Conservation (phyloP, 306 rosid genomes). For the Prunus campanulata region DNA sequence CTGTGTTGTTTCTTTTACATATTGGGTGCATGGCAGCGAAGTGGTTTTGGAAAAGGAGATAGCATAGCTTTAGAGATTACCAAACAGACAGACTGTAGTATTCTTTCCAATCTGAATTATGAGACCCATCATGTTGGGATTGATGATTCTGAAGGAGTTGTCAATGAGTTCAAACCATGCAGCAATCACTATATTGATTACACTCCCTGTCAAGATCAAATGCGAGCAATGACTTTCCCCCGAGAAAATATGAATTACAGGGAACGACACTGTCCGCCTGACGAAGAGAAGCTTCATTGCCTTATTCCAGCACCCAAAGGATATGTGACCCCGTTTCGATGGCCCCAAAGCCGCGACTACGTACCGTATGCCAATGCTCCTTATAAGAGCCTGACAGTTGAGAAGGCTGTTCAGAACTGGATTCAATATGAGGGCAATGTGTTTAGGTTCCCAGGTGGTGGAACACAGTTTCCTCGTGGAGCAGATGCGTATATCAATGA, state of each 20-base stretch:
- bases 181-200: conserved; percentile 47
- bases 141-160: conserved; percentile 29
- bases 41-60: conserved; percentile 90
- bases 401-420: conserved; percentile 92
- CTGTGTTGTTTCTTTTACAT: conserved; percentile 78
- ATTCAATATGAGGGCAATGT: conserved; percentile 81
- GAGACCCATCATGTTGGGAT: conserved; percentile 61
- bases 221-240: conserved; percentile 69
- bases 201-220: conserved; percentile 81
- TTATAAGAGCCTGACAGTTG: conserved; percentile 74
- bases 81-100: conserved; percentile 66
- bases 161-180: conserved; percentile 57
- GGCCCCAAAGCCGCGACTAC: conserved; percentile 84
- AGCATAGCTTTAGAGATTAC: conserved; percentile 72
- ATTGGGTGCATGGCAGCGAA: conserved; percentile 83
- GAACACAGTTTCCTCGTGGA: conserved; percentile 83
- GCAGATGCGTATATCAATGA: conserved; percentile 77
- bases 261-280: conserved; percentile 80
- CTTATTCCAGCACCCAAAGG: conserved; percentile 79
- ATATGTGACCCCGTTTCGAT: conserved; percentile 66
- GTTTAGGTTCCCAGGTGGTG: conserved; percentile 85
- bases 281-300: conserved; percentile 64
- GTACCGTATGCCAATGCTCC: conserved; percentile 82
- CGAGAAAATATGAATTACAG: conserved; percentile 69
- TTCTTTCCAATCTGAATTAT: conserved; percentile 61